Base-by-base conservation (phyloP, 768 basidiomycete genomes). In the Termitomyces sp. region DNA sequence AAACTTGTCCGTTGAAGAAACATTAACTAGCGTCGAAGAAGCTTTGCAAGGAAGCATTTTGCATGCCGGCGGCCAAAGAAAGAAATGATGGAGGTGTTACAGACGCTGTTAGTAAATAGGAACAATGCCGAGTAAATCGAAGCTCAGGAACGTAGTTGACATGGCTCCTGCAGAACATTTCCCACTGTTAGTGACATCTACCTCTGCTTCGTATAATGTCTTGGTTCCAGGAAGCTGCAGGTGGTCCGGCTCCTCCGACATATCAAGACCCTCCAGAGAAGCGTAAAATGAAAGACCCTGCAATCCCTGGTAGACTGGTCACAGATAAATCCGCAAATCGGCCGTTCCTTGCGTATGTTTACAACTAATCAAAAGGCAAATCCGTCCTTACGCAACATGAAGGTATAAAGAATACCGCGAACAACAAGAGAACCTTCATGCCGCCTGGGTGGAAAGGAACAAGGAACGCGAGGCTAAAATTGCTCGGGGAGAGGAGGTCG, bases 241-340 rank as follows among this genome's bases (percentile, higher is more conserved):
- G 73, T 41, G 78, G 75, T 2, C 69, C 74, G 55, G 66, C 69
- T 28, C 69, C 75, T 43, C 69, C 75, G 38, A 74, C 72, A 16
- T 78, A 75, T 61, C 68, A 69, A 30, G 78, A 76, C 33, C 63
- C 75, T 43, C 67, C 78, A 12, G 71, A 75, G 53, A 76, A 82
- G 57, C 77, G 74, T 50, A 82, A 82, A 72, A 83, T 85, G 4
- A 70, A 75, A 63, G 89, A 91, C 72, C 88, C 88, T 56, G 63
- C 72, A 55, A 82, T 87, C 61, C 82, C 86, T 2, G 79, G 81
- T 59, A 81, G 89, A 33, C 60, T 63, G 61, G 91, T 95, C 41
- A 83, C 88, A 30, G 84, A 82, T 63, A 96, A 95, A 76, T 73
- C 84, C 46, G 91, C 93, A 33, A 97, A 96, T 74, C 78, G 80